Conservation (phyloP, 208 protist genomes). For the Crithidia acanthocephali region DNA sequence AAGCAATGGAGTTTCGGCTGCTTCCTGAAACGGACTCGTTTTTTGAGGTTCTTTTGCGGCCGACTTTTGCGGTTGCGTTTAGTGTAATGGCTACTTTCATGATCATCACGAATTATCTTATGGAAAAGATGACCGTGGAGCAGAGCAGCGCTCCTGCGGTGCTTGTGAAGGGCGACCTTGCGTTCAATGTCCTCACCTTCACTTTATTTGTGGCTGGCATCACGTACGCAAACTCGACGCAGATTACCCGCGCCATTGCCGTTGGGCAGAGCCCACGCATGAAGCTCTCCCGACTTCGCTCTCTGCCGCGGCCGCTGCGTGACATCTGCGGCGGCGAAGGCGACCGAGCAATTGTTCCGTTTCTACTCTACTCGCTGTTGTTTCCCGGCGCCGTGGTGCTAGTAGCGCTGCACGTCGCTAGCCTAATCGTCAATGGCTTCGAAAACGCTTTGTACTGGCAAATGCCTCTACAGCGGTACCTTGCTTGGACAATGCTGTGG, state of each 20-base stretch:
- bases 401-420: conserved; percentile 29
- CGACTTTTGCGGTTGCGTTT: conserved; percentile 46
- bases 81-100: conserved; percentile 36
- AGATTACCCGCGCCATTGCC: conserved; percentile 47
- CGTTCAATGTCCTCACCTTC: conserved; percentile 44
- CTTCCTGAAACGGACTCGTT: conserved; percentile 52
- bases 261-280: conserved; percentile 45
- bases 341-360: conserved; percentile 38
- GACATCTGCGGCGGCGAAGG: conserved; percentile 40
- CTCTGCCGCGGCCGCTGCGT: conserved; percentile 40
- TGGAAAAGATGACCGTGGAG: conserved; percentile 49
- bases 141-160: conserved; percentile 37
- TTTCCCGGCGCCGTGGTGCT: conserved; percentile 39
- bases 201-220: conserved; percentile 36
- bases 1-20: conserved; percentile 47
- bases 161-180: conserved; percentile 31
- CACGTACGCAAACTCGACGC: conserved; percentile 38
- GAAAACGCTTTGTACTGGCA: conserved; percentile 38
- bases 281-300: conserved; percentile 28
- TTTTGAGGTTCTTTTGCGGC: conserved; percentile 42
- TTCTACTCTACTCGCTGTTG: conserved; percentile 39
- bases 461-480: conserved; percentile 39
- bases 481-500: conserved; percentile 49
- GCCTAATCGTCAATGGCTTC: conserved; percentile 32
- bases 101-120: conserved; percentile 43